Evolutionary conservation across 2,329 filamentous ascomycete species (phyloP).

Genomic region (Pseudogymnoascus sp.): DNA sequence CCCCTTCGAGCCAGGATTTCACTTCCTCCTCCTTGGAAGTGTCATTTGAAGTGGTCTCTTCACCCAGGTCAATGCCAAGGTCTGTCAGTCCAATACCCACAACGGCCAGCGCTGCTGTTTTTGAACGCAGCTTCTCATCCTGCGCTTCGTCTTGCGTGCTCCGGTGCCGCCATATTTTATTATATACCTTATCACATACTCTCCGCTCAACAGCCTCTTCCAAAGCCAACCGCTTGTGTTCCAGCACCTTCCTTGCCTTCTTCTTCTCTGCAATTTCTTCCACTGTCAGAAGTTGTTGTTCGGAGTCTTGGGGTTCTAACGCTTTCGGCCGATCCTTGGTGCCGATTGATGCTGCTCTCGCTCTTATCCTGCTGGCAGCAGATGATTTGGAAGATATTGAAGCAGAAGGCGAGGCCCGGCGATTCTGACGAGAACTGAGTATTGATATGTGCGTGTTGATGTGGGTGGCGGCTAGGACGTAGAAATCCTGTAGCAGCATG

Average conservation of each 20-base stretch:
- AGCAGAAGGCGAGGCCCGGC: conserved; percentile 51
- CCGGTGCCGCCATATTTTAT: conserved; percentile 81
- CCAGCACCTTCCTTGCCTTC: conserved; percentile 66
- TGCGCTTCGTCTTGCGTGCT: conserved; percentile 89
- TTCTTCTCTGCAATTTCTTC: conserved; percentile 76
- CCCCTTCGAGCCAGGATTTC: conserved; percentile 60
- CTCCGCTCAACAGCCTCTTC: conserved; percentile 89
- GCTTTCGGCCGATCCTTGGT: conserved; percentile 42
- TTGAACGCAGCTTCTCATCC: conserved; percentile 89
- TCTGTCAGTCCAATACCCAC: conserved; percentile 86
- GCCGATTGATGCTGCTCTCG: conserved; percentile 46
- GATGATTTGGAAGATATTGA: conserved; percentile 47
- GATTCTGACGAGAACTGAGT: conserved; percentile 64
- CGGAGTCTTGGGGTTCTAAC: conserved; percentile 30
- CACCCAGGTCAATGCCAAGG: conserved; percentile 66
- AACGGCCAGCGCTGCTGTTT: conserved; percentile 81
- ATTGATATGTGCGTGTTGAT: conserved; percentile 81
- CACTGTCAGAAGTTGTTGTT: conserved; percentile 84
- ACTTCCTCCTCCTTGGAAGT: conserved; percentile 59
- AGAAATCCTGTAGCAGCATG: conserved; percentile 91
- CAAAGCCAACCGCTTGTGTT: conserved; percentile 64
- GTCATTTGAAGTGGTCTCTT: conserved; percentile 43
- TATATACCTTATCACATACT: conserved; percentile 77
- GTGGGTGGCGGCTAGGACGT: conserved; percentile 67
- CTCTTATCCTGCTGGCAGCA: conserved; percentile 46